Percentiles rank a stretch among this genome's conserved stretches.
These are phyloP conservation scores for Cladosporium sp. DNA, from an alignment of 2,329 filamentous ascomycete genomes.

Conservation along the genomic window DNA sequence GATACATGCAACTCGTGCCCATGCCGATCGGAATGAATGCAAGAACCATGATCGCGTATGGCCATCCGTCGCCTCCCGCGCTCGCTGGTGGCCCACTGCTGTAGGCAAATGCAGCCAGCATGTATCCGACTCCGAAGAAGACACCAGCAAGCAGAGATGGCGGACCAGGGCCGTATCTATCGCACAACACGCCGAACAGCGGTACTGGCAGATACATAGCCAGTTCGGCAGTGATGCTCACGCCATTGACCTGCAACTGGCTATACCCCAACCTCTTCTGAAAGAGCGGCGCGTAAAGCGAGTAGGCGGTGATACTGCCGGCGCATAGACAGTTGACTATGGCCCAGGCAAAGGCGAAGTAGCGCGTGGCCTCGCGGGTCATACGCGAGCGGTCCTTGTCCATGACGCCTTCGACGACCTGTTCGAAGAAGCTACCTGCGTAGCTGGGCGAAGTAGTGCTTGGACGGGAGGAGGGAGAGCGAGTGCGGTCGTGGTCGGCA, in stretches of 20 bases:
- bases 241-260: conserved; percentile 87
- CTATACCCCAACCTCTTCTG: conserved; percentile 83
- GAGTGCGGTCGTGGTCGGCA: conserved; percentile 36
- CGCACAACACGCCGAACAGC: conserved; percentile 85
- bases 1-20: conserved; percentile 85
- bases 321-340: conserved; percentile 72
- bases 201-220: conserved; percentile 92
- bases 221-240: conserved; percentile 83
- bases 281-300: conserved; percentile 88
- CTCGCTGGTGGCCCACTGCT: conserved; percentile 56
- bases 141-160: conserved; percentile 71
- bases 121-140: conserved; percentile 79
- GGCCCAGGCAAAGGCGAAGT: conserved; percentile 61
- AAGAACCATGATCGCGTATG: conserved; percentile 79
- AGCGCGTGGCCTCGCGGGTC: conserved; percentile 54
- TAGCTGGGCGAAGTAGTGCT: conserved; percentile 46
- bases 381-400: conserved; percentile 57
- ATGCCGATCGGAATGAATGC: conserved; percentile 82
- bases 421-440: conserved; percentile 58
- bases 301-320: conserved; percentile 90
- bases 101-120: conserved; percentile 80
- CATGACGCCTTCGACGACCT: conserved; percentile 62
- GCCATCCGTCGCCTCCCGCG: conserved; percentile 59
- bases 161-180: conserved; percentile 78
- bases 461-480: conserved; percentile 30